Conservation (phyloP, 1,284 basidiomycete genomes). For the Ganoderma leucocontextum region DNA sequence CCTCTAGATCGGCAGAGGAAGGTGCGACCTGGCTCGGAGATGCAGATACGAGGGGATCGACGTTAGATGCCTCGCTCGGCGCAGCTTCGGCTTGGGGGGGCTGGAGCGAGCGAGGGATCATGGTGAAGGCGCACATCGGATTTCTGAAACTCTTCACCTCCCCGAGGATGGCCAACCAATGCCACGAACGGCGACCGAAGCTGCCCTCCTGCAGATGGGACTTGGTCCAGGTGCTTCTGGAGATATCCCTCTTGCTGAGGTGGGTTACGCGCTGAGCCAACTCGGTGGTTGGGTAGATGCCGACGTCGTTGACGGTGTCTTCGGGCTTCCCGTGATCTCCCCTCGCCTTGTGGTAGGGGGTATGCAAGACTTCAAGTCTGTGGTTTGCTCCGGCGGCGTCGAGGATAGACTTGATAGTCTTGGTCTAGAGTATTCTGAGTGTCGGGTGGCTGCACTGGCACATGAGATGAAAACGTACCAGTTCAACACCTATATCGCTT, state of each 20-base stretch:
- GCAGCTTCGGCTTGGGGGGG: background rate
- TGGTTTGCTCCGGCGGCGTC: background rate
- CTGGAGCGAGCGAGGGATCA: background rate
- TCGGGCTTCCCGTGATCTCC: background rate
- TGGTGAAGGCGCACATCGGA: background rate
- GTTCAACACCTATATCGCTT: background rate
- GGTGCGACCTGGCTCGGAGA: no score
- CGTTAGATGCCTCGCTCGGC: no score
- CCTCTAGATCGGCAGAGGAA: no score
- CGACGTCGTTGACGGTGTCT: background rate
- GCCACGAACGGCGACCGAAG: background rate
- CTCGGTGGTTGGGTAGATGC: background rate
- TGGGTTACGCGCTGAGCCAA: background rate
- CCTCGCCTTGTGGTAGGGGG: background rate
- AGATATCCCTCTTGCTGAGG: background rate
- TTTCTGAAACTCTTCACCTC: background rate
- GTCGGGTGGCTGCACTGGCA: no score
- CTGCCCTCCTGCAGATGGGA: background rate
- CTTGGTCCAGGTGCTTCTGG: no score
- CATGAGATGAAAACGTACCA: background rate
- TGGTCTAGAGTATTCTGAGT: background rate
- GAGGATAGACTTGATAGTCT: background rate
- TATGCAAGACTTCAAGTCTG: background rate
- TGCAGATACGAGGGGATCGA: no score
- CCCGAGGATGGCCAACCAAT: background rate